Conservation (phyloP, 768 basidiomycete species). For the Tremella mesenterica region DNA sequence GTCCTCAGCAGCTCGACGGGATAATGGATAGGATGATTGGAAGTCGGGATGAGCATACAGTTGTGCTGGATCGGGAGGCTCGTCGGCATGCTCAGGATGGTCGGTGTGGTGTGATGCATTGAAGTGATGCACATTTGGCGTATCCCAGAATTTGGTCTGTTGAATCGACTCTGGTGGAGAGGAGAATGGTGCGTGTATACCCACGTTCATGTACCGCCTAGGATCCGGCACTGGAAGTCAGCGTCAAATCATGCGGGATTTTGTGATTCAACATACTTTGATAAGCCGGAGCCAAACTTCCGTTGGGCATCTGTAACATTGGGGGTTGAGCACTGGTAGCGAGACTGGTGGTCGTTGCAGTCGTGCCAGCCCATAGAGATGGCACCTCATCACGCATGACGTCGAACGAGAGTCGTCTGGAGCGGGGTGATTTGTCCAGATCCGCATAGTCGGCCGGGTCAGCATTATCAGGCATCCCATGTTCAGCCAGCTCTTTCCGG, state of each 20-base stretch:
- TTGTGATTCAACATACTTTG: neutral
- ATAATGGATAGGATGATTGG: neutral
- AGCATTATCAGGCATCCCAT: constrained; percentile 3
- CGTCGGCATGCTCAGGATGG: neutral
- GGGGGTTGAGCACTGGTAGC: neutral
- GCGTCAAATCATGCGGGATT: neutral
- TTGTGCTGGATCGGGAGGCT: neutral
- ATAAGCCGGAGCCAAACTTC: neutral
- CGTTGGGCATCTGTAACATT: neutral
- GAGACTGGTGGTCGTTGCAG: neutral
- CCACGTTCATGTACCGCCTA: neutral
- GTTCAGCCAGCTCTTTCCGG: constrained; percentile 3
- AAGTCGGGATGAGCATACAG: neutral
- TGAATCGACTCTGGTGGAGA: too few species aligned
- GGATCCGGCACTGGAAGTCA: neutral
- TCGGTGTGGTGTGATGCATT: neutral
- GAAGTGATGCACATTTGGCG: too few species aligned
- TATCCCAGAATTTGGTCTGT: neutral
- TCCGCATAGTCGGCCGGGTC: constrained; percentile 11
- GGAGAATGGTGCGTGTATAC: neutral
- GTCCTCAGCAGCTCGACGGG: neutral
- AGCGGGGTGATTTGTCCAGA: constrained; percentile 9
- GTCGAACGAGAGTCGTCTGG: constrained; percentile 4
- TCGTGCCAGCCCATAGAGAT: neutral
- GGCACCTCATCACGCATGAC: neutral